These are phyloP conservation scores for Candida dubliniensis DNA, from an alignment of 1,139 yeast species.

Conservation along the genomic window DNA sequence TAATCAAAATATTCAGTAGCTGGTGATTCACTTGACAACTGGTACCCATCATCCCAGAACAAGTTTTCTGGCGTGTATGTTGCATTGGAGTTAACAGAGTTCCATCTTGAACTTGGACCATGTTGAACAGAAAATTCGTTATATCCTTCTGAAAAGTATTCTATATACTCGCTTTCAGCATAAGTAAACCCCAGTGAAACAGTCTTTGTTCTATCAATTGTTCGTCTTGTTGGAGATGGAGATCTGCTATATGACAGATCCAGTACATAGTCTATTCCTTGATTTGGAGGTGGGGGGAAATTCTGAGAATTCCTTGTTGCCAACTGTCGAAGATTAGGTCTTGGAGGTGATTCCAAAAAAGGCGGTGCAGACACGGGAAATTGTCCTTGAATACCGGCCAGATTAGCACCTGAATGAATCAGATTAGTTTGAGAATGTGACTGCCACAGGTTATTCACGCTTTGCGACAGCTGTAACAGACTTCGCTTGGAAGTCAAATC, in stretches of 20 bases:
- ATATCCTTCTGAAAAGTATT: slow-evolving; percentile 8
- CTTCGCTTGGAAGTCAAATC: slow-evolving; percentile 9
- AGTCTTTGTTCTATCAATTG: background rate
- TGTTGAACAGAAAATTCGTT: slow-evolving; percentile 13
- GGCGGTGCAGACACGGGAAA: slow-evolving; percentile 2
- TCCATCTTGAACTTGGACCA: slow-evolving; percentile 17
- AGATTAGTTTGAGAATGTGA: slow-evolving; percentile 2
- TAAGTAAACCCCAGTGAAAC: slow-evolving; percentile 4
- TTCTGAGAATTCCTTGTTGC: slow-evolving; percentile 2
- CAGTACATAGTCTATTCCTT: background rate
- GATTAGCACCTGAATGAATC: slow-evolving; percentile 1
- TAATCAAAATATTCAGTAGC: slow-evolving; percentile 38
- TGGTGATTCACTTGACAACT: slow-evolving; percentile 19
- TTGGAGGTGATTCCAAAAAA: slow-evolving; percentile 5
- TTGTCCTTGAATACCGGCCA: background rate
- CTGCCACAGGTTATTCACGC: slow-evolving; percentile 1
- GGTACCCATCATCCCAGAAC: slow-evolving; percentile 18
- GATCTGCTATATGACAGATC: slow-evolving; percentile 23
- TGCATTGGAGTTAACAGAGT: slow-evolving; percentile 16
- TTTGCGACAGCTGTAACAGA: background rate
- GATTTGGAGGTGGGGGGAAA: background rate
- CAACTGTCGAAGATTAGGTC: slow-evolving; percentile 1
- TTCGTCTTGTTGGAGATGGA: slow-evolving; percentile 31
- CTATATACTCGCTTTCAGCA: background rate
- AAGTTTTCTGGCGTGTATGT: slow-evolving; percentile 17